Evolutionary conservation across 306 rosid genomes (phyloP), one percentile per base, ranked within the genome.

Genomic region (Canavalia ensiformis): DNA sequence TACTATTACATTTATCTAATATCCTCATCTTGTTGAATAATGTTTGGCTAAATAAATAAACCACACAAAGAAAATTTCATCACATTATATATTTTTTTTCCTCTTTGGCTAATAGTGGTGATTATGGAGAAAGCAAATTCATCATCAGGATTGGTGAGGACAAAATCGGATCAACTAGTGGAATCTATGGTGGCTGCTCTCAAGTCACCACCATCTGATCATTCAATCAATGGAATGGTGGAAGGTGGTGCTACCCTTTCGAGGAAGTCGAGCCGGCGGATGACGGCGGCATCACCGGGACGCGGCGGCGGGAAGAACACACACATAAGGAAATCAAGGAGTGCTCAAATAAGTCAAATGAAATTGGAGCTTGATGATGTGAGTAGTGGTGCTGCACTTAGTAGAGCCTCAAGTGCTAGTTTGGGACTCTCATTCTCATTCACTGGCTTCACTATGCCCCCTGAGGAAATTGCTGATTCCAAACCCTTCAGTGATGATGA

Each of bases 341-440:
- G 99, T 58, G 99, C 97, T 41, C 99, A 96, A 4, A 77, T 77
- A 13, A 67, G 67, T 13, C 82, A 77, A 73, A 37, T 95, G 82
- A 95, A 90, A 90, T 31, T 90, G 9, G 98, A 93, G 1, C 8
- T 93, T 29, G 98, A 90, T 68, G 99, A 96, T 33, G 50, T 92
- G 49, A 84, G 80, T 47, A 92, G 90, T 34, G 98, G 99, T 2
- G 98, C 98, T 0, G 97, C 94, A 25, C 90, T 96, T 0, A 96
- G 99, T 65, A 78, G 99, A 69, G 99, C 98, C n/a, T 93, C 98
- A 0, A 96, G 99, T 79, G 99, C 99, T 31, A 93, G 98, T 88
- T 80, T 96, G 86, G 99, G 99, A 2, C 87, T 96, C 45, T 96
- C 99, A 0, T 93, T 96, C 83, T 92, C 97, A 28, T 96, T 96